Base-by-base conservation (phyloP, 805 yeast genomes). In the Lipomyces mesembrius region DNA sequence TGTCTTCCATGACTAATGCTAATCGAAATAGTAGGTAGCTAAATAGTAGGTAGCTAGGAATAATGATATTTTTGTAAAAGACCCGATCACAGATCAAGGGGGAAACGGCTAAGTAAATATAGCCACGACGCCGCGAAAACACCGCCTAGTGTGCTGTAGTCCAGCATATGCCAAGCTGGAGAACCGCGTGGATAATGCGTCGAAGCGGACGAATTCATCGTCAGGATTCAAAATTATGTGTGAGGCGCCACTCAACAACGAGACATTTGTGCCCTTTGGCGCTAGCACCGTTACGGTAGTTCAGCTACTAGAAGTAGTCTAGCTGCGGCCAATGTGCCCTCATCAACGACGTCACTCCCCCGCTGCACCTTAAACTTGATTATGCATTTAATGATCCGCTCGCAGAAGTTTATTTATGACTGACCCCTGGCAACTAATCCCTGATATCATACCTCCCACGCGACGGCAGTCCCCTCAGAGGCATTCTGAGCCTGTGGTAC, bases 1-100 rank as follows among this genome's bases (percentile, higher is more conserved):
- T 34, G 61, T 65, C 65, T 51, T 63, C 68, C 68, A 66, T 66
- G 49, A 17, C 49, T 43, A 37, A 8, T 17, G 49, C 22, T 43
- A n/a, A n/a, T n/a, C 9, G 49, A 2, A 43, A 43, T 12, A n/a
- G 14, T 11, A 12, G 14, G 17, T 37, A 14, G 49, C 2, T 5
- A 17, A 43, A 43, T 12, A n/a, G 14, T 11, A 12, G 14, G 17
- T 37, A 14, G 49, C 2, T 5, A 17, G 20, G 9, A 17, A 43
- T n/a, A 43, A 43, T 43, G 49, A 17, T 43, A 43, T 43, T 43
- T 43, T 22, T 43, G 49, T n/a, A n/a, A n/a, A 43, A n/a, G 9
- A 6, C 12, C 20, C 17, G 43, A 12, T 17, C 43, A 14, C 43
- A 12, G 12, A 17, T 3, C n/a, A 37, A 12, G 43, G 14, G 49